Conservation (phyloP, 805 yeast species). For the Candida caryicola region DNA sequence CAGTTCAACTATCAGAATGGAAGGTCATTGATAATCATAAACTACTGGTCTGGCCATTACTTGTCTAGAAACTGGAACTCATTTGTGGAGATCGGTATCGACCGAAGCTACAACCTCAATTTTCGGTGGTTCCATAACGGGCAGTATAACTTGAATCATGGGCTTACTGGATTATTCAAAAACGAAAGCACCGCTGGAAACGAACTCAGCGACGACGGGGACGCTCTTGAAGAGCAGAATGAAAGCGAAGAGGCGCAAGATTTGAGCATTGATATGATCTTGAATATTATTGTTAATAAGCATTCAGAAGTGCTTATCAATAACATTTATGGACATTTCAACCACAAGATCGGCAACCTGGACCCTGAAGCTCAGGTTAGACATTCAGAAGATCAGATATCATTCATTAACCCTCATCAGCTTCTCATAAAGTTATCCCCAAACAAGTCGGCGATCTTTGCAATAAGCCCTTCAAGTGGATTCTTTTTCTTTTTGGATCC, state of each 20-base stretch:
- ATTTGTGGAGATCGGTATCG: constrained; percentile 61
- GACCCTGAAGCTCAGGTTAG: background rate
- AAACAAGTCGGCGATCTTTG: constrained; percentile 30
- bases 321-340: constrained; percentile 16
- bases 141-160: constrained; percentile 27
- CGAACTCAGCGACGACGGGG: constrained; percentile 20
- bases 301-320: constrained; percentile 36
- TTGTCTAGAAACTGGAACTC: constrained; percentile 48
- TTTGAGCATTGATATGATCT: constrained; percentile 33
- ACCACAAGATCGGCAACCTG: background rate
- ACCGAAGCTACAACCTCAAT: constrained; percentile 43
- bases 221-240: constrained; percentile 9
- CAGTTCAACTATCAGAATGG: constrained; percentile 57
- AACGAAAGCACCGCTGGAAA: constrained; percentile 3
- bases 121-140: constrained; percentile 67
- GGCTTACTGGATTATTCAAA: constrained; percentile 12
- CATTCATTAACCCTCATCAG: constrained; percentile 31
- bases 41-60: constrained; percentile 57
- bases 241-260: constrained; percentile 23
- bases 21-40: constrained; percentile 50
- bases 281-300: constrained; percentile 36
- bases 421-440: constrained; percentile 32
- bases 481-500: constrained; percentile 41
- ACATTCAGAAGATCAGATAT: constrained; percentile 1
- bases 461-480: constrained; percentile 42